Base-by-base conservation (phyloP, 1,284 basidiomycete genomes). In the Ceratobasidium theobromae region DNA sequence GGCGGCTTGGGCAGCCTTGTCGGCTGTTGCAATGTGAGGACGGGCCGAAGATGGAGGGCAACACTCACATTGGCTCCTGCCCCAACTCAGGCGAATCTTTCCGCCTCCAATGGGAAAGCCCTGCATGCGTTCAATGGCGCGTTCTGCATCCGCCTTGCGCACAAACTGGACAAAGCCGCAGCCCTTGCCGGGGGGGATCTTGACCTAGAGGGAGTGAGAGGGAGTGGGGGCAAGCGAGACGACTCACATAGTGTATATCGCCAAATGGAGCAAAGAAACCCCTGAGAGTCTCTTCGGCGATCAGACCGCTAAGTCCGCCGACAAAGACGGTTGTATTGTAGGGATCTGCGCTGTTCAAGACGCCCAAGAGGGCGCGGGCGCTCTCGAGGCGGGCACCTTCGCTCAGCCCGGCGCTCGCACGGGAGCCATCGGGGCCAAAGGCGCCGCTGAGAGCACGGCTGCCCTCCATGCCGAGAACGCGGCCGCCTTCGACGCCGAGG, bases 111-210 rank as follows among this genome's bases (percentile, higher is more conserved):
- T 88, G 4, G 91, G 92, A 75, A 95, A 97, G 23, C 93, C 93
- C 78, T 97, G 94, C 93, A 97, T 95, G 76, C 91, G 91, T 76
- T 94, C 90, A 71, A 98, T 97, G 1, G 95, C 94, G 27, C 84
- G 82, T 75, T 96, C 93, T 4, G 95, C 95, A 76, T 97, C 95
- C 11, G 85, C 85, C 77, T 97, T 95, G 70, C 87, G 83, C 27
- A 95, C 90, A 73, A 93, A 97, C 77, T 96, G 94, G 28, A 98
- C 94, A 72, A 98, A 98, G 0, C 95, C 94, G 73, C 95, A 97
- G 69, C 95, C 92, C 74, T 97, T 97, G 53, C 93, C 93, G 27
- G 93, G 89, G 1, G 95, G 95, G 5, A 97, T 94, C 78, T 97
- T 97, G 74, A 96, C 92, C 89, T 92, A 70, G 32, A 45, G 55